Evolutionary conservation across 2,329 filamentous ascomycete species (phyloP).

Genomic region (Xylaria sp.): DNA sequence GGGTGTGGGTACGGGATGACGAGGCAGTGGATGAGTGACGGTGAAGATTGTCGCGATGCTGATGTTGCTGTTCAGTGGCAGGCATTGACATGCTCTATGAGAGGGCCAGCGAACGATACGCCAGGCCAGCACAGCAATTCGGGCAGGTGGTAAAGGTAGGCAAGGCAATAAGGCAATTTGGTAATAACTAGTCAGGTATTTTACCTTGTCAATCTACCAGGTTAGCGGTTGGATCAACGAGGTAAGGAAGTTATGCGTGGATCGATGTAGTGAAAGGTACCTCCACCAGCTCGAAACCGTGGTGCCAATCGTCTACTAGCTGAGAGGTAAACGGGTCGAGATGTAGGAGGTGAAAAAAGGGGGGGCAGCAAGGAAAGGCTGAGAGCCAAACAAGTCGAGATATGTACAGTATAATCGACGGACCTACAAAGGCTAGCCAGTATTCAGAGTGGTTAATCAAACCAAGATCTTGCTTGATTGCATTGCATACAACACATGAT

Average conservation of each 20-base stretch:
- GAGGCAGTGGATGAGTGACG: conserved; percentile 38
- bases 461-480: conserved; percentile 19
- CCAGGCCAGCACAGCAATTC: conserved; percentile 32
- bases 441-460: too few species aligned
- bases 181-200: conserved; percentile 31
- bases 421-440: too few species aligned
- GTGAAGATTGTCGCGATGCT: conserved; percentile 45
- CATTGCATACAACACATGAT: conserved; percentile 1
- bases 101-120: conserved; percentile 33
- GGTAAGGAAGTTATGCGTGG: neutral
- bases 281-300: conserved; percentile 14
- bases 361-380: neutral
- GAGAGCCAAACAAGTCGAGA: neutral
- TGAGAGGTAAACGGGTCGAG: neutral
- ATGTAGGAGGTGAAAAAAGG: conserved; percentile 2
- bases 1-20: conserved; percentile 46
- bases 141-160: conserved; percentile 20
- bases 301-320: conserved; percentile 12
- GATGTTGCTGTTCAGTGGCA: conserved; percentile 44
- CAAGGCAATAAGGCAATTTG: conserved; percentile 26
- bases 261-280: conserved; percentile 10
- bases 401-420: neutral
- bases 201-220: conserved; percentile 30
- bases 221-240: conserved; percentile 12
- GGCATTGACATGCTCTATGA: conserved; percentile 49